Evolutionary conservation across 1,284 basidiomycete genomes (phyloP).

Genomic region (Trichosporon sp.): DNA sequence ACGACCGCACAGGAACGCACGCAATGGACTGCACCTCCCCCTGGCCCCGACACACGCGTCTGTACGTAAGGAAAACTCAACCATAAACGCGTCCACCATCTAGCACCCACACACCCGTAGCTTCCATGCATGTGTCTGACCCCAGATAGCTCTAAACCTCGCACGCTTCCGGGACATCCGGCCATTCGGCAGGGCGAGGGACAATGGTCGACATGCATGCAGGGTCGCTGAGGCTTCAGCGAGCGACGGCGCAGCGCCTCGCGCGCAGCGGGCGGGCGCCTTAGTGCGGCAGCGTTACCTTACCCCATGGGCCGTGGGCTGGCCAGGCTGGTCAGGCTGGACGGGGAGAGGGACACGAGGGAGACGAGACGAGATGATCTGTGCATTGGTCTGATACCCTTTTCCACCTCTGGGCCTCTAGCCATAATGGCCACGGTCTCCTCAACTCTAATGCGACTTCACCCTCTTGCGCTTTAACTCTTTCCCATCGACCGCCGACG

Average conservation of each 20-base stretch:
- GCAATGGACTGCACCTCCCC: not conserved
- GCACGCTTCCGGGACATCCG: not conserved
- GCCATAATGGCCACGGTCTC: not conserved
- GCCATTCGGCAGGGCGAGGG: not conserved
- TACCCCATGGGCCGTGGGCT: slow-evolving; percentile 9
- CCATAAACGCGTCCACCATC: not conserved
- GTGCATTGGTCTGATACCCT: slow-evolving; percentile 8
- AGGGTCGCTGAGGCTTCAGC: not conserved
- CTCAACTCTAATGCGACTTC: not conserved
- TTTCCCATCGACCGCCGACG: slow-evolving; percentile 9
- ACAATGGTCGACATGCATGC: not conserved
- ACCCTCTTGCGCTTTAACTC: slow-evolving; percentile 16
- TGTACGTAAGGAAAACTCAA: slow-evolving; percentile 4
- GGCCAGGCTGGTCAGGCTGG: not conserved
- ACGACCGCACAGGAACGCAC: slow-evolving; percentile 5
- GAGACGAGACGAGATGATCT: not conserved
- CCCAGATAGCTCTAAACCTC: not conserved
- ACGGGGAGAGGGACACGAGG: not conserved
- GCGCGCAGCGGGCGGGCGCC: not conserved
- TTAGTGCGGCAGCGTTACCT: not conserved
- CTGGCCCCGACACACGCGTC: not conserved
- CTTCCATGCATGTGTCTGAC: not conserved
- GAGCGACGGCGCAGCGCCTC: not conserved
- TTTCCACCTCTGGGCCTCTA: not conserved
- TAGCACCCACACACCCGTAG: not conserved